Evolutionary conservation across 2,329 filamentous ascomycete genomes (phyloP).

Genomic region (Sporothrix brasiliensis): DNA sequence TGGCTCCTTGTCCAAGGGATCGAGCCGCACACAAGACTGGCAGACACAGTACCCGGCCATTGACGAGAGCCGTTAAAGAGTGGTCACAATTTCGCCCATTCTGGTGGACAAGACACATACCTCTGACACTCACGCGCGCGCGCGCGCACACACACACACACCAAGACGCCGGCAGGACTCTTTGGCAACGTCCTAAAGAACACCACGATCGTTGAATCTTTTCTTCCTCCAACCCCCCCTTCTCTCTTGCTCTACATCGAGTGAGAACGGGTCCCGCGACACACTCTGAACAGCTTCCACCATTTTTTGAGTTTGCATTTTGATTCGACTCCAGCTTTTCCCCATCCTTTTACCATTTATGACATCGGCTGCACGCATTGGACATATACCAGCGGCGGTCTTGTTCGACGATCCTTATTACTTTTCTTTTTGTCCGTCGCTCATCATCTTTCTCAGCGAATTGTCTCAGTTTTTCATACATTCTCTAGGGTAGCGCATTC

Average conservation of each 20-base stretch:
- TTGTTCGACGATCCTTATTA: constrained; percentile 8
- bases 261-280: neutral
- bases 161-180: no score
- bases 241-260: neutral
- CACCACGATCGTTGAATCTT: no score
- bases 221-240: no score
- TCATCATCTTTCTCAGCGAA: neutral
- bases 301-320: neutral
- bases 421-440: neutral
- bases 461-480: constrained; percentile 13
- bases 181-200: no score
- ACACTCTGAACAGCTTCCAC: constrained; percentile 4
- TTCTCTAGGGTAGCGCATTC: constrained; percentile 10
- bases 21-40: constrained; percentile 47
- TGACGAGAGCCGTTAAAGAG: constrained; percentile 30
- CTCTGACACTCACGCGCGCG: neutral
- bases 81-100: neutral
- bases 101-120: neutral
- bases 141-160: no score
- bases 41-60: constrained; percentile 40
- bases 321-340: neutral
- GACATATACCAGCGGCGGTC: neutral
- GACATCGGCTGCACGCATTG: constrained; percentile 3
- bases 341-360: neutral
- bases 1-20: constrained; percentile 48